These are phyloP conservation scores for Paulownia fortunei DNA, from an alignment of 257 asterid genomes.

Conservation along the genomic window DNA sequence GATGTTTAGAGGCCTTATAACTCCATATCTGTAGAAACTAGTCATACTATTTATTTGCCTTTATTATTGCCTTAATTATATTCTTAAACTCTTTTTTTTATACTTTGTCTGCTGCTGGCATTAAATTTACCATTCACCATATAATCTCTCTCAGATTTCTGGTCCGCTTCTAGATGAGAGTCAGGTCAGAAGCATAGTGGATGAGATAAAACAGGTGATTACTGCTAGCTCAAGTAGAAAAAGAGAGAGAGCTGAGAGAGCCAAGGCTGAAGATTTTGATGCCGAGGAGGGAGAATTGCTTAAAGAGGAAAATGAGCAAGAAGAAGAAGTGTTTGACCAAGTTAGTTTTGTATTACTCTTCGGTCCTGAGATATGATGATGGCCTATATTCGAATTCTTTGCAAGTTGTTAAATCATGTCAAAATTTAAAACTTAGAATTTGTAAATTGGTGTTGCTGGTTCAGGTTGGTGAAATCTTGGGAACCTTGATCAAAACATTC, in stretches of 20 bases:
- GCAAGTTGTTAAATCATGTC: conserved; percentile 7
- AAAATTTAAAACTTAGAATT: not conserved
- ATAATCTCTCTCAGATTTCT: conserved; percentile 63
- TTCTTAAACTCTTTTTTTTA: not conserved
- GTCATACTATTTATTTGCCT: too few species aligned
- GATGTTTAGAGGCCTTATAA: conserved; percentile 1
- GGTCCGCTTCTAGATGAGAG: conserved; percentile 88
- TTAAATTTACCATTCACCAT: conserved; percentile 10
- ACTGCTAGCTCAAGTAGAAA: conserved; percentile 95
- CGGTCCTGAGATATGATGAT: not conserved
- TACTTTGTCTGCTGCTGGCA: conserved; percentile 8
- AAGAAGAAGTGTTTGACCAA: conserved; percentile 98
- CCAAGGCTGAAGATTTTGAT: conserved; percentile 98
- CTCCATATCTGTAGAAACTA: not conserved
- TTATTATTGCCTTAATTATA: not conserved
- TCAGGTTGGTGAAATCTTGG: conserved; percentile 94
- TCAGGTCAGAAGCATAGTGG: conserved; percentile 93
- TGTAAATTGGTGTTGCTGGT: conserved; percentile 12
- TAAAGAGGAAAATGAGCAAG: conserved; percentile 97
- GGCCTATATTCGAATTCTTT: conserved; percentile 4
- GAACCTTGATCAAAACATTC: conserved; percentile 90
- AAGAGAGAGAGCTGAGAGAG: conserved; percentile 84
- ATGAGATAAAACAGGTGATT: conserved; percentile 85
- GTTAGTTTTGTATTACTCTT: conserved; percentile 47
- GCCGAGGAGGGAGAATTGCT: conserved; percentile 97